Conservation (phyloP, 2,329 filamentous ascomycete genomes). For the Aspergillus tamarii region DNA sequence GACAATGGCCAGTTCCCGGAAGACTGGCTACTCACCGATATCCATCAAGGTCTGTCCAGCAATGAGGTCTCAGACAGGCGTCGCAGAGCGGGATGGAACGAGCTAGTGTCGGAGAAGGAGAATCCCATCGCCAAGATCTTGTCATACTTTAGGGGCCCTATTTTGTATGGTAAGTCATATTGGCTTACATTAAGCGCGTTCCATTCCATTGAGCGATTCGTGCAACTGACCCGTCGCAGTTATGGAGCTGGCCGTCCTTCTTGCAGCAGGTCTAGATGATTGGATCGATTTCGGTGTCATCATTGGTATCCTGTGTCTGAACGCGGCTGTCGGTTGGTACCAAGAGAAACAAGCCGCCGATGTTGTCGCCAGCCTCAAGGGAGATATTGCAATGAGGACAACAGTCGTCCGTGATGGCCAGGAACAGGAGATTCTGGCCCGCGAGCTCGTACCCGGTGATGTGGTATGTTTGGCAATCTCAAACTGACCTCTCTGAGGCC, state of each 20-base stretch:
- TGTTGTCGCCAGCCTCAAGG: conserved; percentile 74
- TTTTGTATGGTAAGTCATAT: conserved; percentile 69
- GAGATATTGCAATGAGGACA: conserved; percentile 76
- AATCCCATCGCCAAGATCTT: conserved; percentile 75
- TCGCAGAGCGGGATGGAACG: conserved; percentile 70
- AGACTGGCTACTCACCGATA: conserved; percentile 71
- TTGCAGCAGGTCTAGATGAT: conserved; percentile 73
- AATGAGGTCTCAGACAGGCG: conserved; percentile 64
- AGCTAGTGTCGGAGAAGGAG: conserved; percentile 76
- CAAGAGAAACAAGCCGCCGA: conserved; percentile 81
- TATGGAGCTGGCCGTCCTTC: conserved; percentile 75
- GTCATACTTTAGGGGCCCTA: conserved; percentile 73
- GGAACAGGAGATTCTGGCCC: conserved; percentile 68
- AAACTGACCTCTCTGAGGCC: background rate
- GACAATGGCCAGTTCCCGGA: conserved; percentile 55
- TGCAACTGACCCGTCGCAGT: conserved; percentile 40
- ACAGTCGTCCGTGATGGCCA: conserved; percentile 67
- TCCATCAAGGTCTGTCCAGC: conserved; percentile 64
- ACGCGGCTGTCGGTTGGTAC: conserved; percentile 78
- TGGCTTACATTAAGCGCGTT: background rate
- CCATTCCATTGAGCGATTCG: background rate
- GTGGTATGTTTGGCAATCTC: conserved; percentile 58
- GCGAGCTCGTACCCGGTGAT: conserved; percentile 76
- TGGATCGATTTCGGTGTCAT: conserved; percentile 81
- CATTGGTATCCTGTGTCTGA: conserved; percentile 73